Evolutionary conservation across 1,139 yeast species (phyloP), one percentile per base, ranked within the genome.

Genomic region (Saccharomyces pastorianus): DNA sequence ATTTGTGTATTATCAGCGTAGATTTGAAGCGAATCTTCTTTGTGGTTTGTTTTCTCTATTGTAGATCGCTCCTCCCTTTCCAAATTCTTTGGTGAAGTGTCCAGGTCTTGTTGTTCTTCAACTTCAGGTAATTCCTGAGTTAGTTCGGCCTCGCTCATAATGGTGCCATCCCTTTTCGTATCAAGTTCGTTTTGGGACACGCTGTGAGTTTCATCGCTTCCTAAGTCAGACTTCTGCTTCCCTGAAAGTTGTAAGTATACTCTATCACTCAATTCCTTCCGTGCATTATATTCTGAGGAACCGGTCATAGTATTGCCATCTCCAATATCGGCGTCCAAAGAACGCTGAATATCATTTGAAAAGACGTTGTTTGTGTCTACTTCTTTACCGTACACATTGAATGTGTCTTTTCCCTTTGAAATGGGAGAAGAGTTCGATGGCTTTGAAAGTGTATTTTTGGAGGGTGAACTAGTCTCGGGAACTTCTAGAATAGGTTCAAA

Each of bases 61-160:
- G 20, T 7, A 1, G 48, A n/a, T 38, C 4, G 6, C 5, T 38
- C 25, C 25, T 38, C 44, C 13, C 6, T 38, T 17, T 2, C 25
- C 25, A 38, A 17, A 1, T 14, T 17, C 2, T 38, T 38, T 38
- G n/a, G 25, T 8, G 44, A 38, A 38, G 44, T 17, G 9, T 38
- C 44, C 5, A 38, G 25, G 5, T 55, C 57, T 6, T 29, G 23
- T n/a, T 23, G 38, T 17, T 59, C 65, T 9, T 63, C 66, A 7
- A 65, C 52, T 53, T 67, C 71, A 1, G 70, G 69, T 32, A 67
- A 51, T 41, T 67, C 71, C 51, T 67, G 70, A 1, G 69, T 64
- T 20, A 56, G 57, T 29, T 67, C 69, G 1, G 56, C 54, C 32
- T 67, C 71, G 54, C 67, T 64, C 26, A 59, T 46, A 4, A 62